Conservation (phyloP, 208 protist genomes). For the Wallacemonas sp. region DNA sequence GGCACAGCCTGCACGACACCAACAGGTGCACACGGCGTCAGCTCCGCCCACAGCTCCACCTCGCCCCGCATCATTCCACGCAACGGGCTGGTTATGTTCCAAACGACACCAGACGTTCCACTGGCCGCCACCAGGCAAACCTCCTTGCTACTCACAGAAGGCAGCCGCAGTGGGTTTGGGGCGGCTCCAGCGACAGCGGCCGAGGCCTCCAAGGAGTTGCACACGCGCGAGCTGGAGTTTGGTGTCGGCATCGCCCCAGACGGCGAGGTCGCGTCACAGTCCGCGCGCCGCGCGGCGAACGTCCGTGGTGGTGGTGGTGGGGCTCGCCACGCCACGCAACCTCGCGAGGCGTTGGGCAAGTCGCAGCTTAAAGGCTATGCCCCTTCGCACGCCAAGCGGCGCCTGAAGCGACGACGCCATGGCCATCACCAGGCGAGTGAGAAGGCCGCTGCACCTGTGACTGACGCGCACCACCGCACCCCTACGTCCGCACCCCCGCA, state of each 20-base stretch:
- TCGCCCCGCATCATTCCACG: neutral
- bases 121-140: neutral
- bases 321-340: slow-evolving; percentile 10
- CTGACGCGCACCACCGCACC: too few relatives aligned
- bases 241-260: neutral
- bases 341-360: slow-evolving; percentile 10
- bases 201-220: slow-evolving; percentile 1
- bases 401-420: slow-evolving; percentile 16
- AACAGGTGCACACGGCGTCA: neutral
- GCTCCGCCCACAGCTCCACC: neutral
- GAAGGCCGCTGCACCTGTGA: too few relatives aligned
- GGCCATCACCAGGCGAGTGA: slow-evolving; percentile 4
- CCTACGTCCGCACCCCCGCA: neutral
- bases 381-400: slow-evolving; percentile 25
- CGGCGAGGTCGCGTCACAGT: neutral
- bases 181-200: neutral
- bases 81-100: neutral
- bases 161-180: neutral
- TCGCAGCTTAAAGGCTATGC: slow-evolving; percentile 12
- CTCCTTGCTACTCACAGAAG: neutral
- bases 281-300: neutral
- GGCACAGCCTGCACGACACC: too few relatives aligned
- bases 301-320: too few relatives aligned
- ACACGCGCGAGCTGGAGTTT: slow-evolving; percentile 1
- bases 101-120: neutral